Base-by-base conservation (phyloP, 305 asterid species). In the Rubia tinctorum region DNA sequence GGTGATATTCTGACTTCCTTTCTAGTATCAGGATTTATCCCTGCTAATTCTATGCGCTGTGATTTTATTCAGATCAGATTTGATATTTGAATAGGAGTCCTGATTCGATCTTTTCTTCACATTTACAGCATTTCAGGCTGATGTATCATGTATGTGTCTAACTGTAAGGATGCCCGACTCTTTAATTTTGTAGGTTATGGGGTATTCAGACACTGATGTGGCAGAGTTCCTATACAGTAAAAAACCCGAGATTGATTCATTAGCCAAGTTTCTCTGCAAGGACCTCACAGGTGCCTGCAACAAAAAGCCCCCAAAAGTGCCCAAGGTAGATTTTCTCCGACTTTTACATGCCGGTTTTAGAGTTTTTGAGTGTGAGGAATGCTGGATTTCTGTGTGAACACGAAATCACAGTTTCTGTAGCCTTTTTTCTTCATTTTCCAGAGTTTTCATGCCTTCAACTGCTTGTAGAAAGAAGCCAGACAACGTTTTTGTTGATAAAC, bases 171-270 rank as follows among this genome's bases (percentile, higher is more conserved):
- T 69, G 53, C 40, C 34, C n/a, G 39, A 53, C 30, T 49, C 51
- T 71, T 69, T 20, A 60, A 27, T 76, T 62, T 69, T 82, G 83
- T 91, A 95, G 99, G 92, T 91, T 77, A 77, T 95, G 89, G 99
- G 98, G 44, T 90, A 92, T 85, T 87, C 90, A 47, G 98, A 95
- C 76, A 93, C 98, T 2, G 99, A 95, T 86, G 93, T 80, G 74
- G 99, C 99, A 42, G 99, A 95, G 79, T 86, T 89, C 81, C 66
- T 95, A 49, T 95, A 84, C 49, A 88, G 83, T 71, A 86, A 79
- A 66, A 92, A 84, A 70, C 97, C 98, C 61, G 79, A 80, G 77
- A 81, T 87, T 63, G 83, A 86, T 67, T 80, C 95, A 72, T 82
- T 92, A 80, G 84, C 81, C 25, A 88, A 80, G 68, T 92, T 76